Evolutionary conservation across 345 rosid genomes (phyloP), one percentile per base, ranked within the genome.

Genomic region (Hibiscus syriacus): DNA sequence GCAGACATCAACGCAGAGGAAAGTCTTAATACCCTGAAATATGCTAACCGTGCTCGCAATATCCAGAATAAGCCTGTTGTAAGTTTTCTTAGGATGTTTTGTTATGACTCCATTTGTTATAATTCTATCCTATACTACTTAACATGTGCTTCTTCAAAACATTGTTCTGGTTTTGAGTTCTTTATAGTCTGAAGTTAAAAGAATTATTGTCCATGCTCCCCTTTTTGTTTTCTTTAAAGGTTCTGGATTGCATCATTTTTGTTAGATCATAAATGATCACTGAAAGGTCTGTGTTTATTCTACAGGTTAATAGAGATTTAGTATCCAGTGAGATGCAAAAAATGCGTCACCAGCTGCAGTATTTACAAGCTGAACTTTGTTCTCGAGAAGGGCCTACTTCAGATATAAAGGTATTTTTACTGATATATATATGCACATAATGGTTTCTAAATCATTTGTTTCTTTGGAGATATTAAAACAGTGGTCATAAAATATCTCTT

Each of bases 11-110:
- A 89, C 76, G 92, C 85, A 19, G 96, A 89, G 70, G 96, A 89
- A 81, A 85, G 87, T 62, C 83, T 89, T 5, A 87, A 86, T 82
- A 87, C 96, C 14, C 82, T 89, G 50, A 89, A 85, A 68, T 89
- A 89, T 74, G 96, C 96, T 64, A 89, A 89, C 72, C 96, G 96
- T 66, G 96, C 96, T 78, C 86, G 96, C 69, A 87, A 87, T 77
- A 89, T 89, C 64, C 90, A 85, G 77, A 89, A 89, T 57, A 89
- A 87, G 73, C 96, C 84, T 71, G 87, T 89, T 77, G 96, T 89
- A 81, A 87, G 92, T 74, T 55, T 52, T n/a, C n/a, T 70, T 27
- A 22, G 38, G 61, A 52, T 39, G 9, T 38, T 68, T 38, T 27
- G 32, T 54, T 39, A 0, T 27, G 22, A 17, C 52, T 23, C 16